Percentiles rank a stretch among this genome's conserved stretches.
Evolutionary conservation across 1,139 yeast species (phyloP).

Genomic region (Candida gigantensis): DNA sequence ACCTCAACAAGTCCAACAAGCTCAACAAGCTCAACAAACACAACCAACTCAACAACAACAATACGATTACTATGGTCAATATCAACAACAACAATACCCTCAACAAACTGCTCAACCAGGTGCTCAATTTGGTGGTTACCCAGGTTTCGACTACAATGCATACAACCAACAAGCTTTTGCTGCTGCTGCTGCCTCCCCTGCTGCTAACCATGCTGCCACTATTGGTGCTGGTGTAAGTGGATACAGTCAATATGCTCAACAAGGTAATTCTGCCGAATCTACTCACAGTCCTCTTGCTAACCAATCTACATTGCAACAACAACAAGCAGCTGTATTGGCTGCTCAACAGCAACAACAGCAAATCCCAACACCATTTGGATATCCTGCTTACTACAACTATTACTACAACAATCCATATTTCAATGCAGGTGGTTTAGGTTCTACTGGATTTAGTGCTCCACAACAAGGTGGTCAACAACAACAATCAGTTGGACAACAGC

Average conservation of each 20-base stretch:
- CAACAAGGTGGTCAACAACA: constrained; percentile 13
- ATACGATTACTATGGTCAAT: constrained; percentile 26
- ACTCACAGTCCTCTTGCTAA: constrained; percentile 30
- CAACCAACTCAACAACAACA: constrained; percentile 24
- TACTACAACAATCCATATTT: constrained; percentile 48
- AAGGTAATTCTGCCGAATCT: constrained; percentile 20
- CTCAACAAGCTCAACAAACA: constrained; percentile 16
- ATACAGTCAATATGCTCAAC: constrained; percentile 29
- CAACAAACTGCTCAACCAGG: constrained; percentile 46
- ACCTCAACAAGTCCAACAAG: constrained; percentile 11
- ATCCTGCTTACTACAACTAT: constrained; percentile 48
- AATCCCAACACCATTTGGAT: constrained; percentile 40
- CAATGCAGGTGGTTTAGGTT: constrained; percentile 25
- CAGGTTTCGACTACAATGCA: constrained; percentile 46
- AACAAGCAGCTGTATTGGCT: constrained; percentile 13
- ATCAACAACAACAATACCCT: constrained; percentile 46
- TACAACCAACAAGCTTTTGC: constrained; percentile 39
- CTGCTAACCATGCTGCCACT: constrained; percentile 36
- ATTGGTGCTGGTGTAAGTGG: constrained; percentile 23
- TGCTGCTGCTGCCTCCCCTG: constrained; percentile 33
- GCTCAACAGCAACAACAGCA: constrained; percentile 14
- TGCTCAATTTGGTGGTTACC: constrained; percentile 46
- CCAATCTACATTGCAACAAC: constrained; percentile 25
- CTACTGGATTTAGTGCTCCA: constrained; percentile 24
- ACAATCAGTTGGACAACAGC: constrained; percentile 11